These are phyloP conservation scores for Cerrena zonata DNA, from an alignment of 1,284 basidiomycete genomes.

Conservation along the genomic window DNA sequence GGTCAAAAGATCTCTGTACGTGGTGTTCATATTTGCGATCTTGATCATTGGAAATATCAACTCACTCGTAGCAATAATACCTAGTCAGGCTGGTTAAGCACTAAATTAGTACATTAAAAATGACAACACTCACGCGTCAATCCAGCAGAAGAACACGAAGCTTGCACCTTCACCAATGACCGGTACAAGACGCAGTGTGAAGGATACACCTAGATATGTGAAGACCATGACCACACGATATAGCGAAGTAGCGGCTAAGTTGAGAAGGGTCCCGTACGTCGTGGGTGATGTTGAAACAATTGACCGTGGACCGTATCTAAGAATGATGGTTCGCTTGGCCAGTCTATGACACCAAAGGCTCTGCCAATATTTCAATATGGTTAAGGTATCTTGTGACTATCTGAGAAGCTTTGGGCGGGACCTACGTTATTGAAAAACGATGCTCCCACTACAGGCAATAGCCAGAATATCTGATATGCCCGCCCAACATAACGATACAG, in stretches of 20 bases:
- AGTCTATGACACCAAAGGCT: constrained; percentile 68
- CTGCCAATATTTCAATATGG: constrained; percentile 32
- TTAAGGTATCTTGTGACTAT: constrained; percentile 1
- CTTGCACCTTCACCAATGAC: constrained; percentile 52
- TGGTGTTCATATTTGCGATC: background rate
- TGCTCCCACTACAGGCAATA: constrained; percentile 63
- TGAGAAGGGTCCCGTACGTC: constrained; percentile 67
- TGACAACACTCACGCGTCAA: constrained; percentile 72
- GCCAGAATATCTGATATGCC: constrained; percentile 72
- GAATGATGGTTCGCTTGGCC: constrained; percentile 62
- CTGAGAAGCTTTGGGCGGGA: constrained; percentile 11
- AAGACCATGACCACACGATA: constrained; percentile 75
- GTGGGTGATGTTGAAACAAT: constrained; percentile 33
- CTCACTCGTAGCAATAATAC: constrained; percentile 85
- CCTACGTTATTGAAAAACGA: constrained; percentile 75
- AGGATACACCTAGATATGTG: constrained; percentile 68
- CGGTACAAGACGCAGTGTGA: constrained; percentile 59
- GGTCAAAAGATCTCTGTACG: constrained; percentile 68
- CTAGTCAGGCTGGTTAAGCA: no score
- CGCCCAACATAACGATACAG: constrained; percentile 64
- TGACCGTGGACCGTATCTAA: constrained; percentile 59
- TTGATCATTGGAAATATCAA: constrained; percentile 8
- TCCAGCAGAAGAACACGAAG: constrained; percentile 75
- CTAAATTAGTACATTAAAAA: no score
- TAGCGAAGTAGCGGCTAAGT: constrained; percentile 66